Conservation (phyloP, 768 basidiomycete species). For the Lepiota brunneoincarnata region DNA sequence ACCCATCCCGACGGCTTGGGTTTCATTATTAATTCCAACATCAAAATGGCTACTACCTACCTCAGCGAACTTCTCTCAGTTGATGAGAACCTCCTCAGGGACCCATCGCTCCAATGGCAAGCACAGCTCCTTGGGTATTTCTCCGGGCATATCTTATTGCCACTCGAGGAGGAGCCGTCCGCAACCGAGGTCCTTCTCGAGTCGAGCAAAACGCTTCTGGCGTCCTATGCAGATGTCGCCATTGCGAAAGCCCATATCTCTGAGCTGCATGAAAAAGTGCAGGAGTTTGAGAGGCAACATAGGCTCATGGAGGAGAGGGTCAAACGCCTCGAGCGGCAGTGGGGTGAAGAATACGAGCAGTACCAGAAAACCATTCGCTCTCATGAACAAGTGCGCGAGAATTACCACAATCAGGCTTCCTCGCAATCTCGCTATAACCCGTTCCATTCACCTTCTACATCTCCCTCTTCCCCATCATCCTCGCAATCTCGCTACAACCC, state of each 20-base stretch:
- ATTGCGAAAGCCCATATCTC: not conserved
- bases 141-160: constrained; percentile 55
- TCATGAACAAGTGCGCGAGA: too few relatives aligned
- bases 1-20: constrained; percentile 60
- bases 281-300: constrained; percentile 5
- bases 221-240: constrained; percentile 10
- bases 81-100: constrained; percentile 41
- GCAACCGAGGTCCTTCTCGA: constrained; percentile 8
- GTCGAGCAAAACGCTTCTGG: constrained; percentile 8
- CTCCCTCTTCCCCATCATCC: too few relatives aligned
- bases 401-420: too few relatives aligned
- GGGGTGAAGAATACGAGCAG: constrained; percentile 5
- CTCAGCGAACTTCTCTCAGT: constrained; percentile 47
- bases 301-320: constrained; percentile 6
- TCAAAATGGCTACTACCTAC: constrained; percentile 39
- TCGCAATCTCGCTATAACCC: too few relatives aligned
- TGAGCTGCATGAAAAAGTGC: constrained; percentile 3
- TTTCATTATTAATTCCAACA: constrained; percentile 48
- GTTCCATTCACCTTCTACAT: too few relatives aligned
- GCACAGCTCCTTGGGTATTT: constrained; percentile 59
- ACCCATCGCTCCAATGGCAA: constrained; percentile 56
- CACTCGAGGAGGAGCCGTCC: constrained; percentile 16
- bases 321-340: not conserved
- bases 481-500: too few relatives aligned
- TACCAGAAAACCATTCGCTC: not conserved